These are phyloP conservation scores for Fusarium citri DNA, from an alignment of 2,329 filamentous ascomycete species.

Conservation along the genomic window DNA sequence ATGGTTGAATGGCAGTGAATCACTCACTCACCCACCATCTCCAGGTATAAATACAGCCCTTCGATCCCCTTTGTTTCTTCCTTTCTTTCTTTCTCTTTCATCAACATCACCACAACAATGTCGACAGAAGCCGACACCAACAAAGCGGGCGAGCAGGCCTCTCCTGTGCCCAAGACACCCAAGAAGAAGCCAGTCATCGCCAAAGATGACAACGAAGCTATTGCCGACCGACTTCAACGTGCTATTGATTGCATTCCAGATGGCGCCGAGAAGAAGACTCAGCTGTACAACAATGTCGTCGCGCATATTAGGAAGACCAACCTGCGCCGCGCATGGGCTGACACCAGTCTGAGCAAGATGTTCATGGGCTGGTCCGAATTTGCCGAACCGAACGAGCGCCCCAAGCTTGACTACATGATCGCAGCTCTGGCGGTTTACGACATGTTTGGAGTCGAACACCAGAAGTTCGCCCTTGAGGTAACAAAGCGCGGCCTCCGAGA, in stretches of 20 bases:
- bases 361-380: slow-evolving; percentile 13
- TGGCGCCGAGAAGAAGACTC: not conserved
- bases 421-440: slow-evolving; percentile 1
- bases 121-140: not conserved
- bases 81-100: not conserved
- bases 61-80: not conserved
- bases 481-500: not conserved
- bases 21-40: not conserved
- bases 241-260: slow-evolving; percentile 11
- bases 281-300: not conserved
- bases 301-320: not conserved
- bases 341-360: not conserved
- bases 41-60: not conserved
- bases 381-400: accelerated
- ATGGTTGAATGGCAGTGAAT: not conserved
- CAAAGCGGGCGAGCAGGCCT: not conserved
- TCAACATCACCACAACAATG: not conserved
- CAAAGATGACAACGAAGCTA: not conserved
- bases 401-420: not conserved
- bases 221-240: not conserved
- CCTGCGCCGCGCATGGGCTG: not conserved
- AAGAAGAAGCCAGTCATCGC: not conserved
- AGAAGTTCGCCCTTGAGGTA: not conserved
- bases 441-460: accelerated
- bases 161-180: not conserved